phyloP scores from a whole-genome alignment of 2,329 filamentous ascomycete genomes.

The Penicillium griseofulvum region DNA sequence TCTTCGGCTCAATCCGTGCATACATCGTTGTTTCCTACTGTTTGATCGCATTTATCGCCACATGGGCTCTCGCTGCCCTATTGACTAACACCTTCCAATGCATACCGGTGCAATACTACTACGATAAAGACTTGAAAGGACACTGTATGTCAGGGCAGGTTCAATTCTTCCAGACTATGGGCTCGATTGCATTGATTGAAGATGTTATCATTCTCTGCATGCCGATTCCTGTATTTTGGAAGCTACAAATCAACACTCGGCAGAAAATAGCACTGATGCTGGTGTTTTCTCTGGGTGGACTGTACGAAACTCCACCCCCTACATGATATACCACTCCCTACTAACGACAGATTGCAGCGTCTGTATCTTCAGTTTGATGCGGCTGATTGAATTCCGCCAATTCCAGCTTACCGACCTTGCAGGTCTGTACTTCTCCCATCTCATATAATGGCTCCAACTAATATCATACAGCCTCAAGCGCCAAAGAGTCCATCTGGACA shows the following conservation, averaged over 20 bases:
- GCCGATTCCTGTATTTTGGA: constrained; percentile 21
- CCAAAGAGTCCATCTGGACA: not conserved
- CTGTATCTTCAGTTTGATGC: not conserved
- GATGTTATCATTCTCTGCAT: constrained; percentile 20
- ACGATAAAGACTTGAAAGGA: constrained; percentile 14
- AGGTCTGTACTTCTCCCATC: not conserved
- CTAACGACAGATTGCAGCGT: not conserved
- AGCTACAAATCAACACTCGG: constrained; percentile 7
- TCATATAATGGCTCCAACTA: not conserved
- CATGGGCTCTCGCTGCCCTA: constrained; percentile 16
- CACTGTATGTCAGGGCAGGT: constrained; percentile 19
- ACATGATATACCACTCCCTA: not conserved
- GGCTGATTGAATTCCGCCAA: not conserved
- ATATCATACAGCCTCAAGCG: not conserved
- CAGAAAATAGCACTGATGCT: not conserved
- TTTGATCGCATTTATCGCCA: constrained; percentile 3
- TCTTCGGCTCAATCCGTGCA: constrained; percentile 8
- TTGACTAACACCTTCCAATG: constrained; percentile 24
- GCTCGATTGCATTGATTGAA: constrained; percentile 14
- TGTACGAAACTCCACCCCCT: not conserved
- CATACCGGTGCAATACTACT: constrained; percentile 20
- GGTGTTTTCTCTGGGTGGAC: not conserved
- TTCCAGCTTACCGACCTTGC: not conserved
- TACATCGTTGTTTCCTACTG: not conserved
- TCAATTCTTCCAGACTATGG: constrained; percentile 15